These are phyloP conservation scores for Lyophyllum decastes DNA, from an alignment of 768 basidiomycete genomes.

Conservation along the genomic window DNA sequence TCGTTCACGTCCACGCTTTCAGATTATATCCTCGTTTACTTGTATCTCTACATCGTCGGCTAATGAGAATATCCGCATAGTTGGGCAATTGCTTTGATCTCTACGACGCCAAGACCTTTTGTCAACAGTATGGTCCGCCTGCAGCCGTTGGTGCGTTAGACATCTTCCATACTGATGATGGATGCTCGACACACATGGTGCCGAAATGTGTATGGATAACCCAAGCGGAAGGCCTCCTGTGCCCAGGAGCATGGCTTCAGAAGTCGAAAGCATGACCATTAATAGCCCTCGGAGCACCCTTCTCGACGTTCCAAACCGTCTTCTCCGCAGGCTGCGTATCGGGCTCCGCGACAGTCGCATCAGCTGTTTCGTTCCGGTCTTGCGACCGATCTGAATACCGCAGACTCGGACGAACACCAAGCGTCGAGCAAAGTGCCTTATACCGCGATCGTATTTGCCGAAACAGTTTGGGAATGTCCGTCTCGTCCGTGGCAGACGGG, in stretches of 20 bases:
- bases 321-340: background rate
- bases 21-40: background rate
- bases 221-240: background rate
- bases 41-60: background rate
- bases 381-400: slow-evolving; percentile 31
- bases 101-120: background rate
- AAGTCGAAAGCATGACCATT: slow-evolving; percentile 16
- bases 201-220: background rate
- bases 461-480: slow-evolving; percentile 78
- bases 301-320: slow-evolving; percentile 13
- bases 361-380: slow-evolving; percentile 17
- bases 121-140: background rate
- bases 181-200: background rate
- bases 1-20: background rate
- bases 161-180: background rate
- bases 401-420: slow-evolving; percentile 61
- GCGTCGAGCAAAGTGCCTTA: slow-evolving; percentile 78
- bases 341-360: slow-evolving; percentile 8
- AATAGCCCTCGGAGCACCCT: background rate
- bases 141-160: background rate
- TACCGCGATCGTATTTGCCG: slow-evolving; percentile 88
- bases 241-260: background rate
- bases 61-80: background rate
- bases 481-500: slow-evolving; percentile 51
- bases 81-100: background rate